These are phyloP conservation scores for Suillus ampliporus DNA, from an alignment of 768 basidiomycete species.

Conservation along the genomic window DNA sequence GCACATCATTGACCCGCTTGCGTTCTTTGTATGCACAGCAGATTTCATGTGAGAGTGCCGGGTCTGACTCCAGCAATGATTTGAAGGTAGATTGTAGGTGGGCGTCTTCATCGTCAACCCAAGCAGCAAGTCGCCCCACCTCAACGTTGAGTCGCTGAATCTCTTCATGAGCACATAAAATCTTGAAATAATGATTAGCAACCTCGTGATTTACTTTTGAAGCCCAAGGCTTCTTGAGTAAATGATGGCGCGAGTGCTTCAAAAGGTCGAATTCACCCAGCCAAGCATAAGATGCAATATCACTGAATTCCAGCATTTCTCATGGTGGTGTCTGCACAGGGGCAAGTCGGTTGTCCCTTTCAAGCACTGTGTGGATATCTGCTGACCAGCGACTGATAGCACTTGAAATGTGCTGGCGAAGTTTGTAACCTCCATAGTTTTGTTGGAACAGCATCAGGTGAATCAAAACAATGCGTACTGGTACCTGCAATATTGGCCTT, in stretches of 20 bases:
- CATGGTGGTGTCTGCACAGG: conserved; percentile 19
- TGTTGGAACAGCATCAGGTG: conserved; percentile 2
- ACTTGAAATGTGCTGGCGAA: conserved; percentile 40
- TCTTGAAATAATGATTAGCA: too few species aligned
- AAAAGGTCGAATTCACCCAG: conserved; percentile 42
- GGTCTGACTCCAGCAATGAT: too few species aligned
- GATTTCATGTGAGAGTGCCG: not conserved
- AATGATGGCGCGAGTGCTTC: conserved; percentile 34
- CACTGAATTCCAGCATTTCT: conserved; percentile 24
- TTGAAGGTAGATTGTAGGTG: too few species aligned
- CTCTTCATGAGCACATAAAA: too few species aligned
- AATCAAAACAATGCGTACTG: conserved; percentile 27
- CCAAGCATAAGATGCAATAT: conserved; percentile 23
- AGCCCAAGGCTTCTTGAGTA: conserved; percentile 36
- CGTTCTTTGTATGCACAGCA: not conserved
- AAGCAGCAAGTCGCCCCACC: not conserved
- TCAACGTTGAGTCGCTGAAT: too few species aligned
- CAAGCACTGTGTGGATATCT: conserved; percentile 39
- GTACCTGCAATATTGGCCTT: conserved; percentile 42
- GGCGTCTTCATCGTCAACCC: not conserved
- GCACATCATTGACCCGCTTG: conserved; percentile 7
- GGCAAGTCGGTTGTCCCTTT: conserved; percentile 38
- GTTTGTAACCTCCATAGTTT: conserved; percentile 36
- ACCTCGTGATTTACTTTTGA: conserved; percentile 27
- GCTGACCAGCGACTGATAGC: conserved; percentile 35